Percentiles rank a stretch among this genome's conserved stretches.
phyloP scores from a whole-genome alignment of 306 rosid genomes.

The Ormosia semicastrata region DNA sequence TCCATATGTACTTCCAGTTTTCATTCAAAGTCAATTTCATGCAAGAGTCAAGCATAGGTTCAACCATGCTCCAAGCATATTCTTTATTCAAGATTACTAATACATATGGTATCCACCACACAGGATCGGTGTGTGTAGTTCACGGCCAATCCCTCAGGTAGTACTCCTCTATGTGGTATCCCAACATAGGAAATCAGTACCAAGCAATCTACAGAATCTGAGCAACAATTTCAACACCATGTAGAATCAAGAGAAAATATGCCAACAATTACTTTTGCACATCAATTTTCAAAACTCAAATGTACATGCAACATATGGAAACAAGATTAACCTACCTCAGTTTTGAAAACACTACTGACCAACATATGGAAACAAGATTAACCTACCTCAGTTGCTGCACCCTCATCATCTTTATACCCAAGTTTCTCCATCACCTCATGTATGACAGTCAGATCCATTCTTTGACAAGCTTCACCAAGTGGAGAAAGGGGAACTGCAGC shows the following conservation, averaged over 20 bases:
- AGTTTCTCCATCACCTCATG: constrained; percentile 84
- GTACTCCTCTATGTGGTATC: not conserved
- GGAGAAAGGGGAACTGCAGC: constrained; percentile 64
- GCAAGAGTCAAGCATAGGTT: not conserved
- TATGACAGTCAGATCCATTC: constrained; percentile 84
- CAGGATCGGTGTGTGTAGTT: not conserved
- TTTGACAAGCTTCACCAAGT: constrained; percentile 80
- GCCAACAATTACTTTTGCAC: not conserved
- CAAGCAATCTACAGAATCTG: not conserved
- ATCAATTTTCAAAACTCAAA: not conserved
- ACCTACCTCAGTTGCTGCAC: constrained; percentile 82
- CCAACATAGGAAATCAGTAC: not conserved
- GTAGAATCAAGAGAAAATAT: not conserved
- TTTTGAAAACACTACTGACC: too few relatives aligned
- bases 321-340: too few relatives aligned
- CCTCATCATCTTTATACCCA: constrained; percentile 95
- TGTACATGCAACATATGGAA: not conserved
- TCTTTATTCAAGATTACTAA: not conserved
- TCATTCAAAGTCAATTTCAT: not conserved
- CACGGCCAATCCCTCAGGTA: not conserved
- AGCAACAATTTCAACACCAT: not conserved
- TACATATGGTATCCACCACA: not conserved
- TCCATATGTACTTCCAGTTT: not conserved
- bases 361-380: constrained; percentile 16
- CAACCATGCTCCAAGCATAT: not conserved